These are phyloP conservation scores for Termitomyces sp. DNA, from an alignment of 768 basidiomycete genomes.

Conservation along the genomic window DNA sequence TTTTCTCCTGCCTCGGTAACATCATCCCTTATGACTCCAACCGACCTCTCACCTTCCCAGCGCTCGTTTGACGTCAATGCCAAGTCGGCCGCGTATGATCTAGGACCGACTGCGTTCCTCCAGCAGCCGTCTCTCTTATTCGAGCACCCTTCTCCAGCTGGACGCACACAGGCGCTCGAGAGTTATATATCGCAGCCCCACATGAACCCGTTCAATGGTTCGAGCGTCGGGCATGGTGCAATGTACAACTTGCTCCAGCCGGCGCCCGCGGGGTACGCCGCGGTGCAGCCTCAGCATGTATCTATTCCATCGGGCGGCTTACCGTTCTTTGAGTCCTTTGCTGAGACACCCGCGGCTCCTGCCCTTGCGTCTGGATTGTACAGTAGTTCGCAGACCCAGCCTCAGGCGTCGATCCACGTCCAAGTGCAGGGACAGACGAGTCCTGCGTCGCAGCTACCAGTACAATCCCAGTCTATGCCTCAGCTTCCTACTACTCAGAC, in stretches of 20 bases:
- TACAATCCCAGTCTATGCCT: background rate
- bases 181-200: conserved; percentile 9
- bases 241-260: conserved; percentile 2
- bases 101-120: conserved; percentile 29
- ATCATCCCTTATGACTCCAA: conserved; percentile 68
- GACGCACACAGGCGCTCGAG: conserved; percentile 12
- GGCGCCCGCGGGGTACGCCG: background rate
- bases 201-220: background rate
- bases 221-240: background rate
- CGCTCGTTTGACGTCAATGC: conserved; percentile 51
- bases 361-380: conserved; percentile 22
- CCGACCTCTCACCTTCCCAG: conserved; percentile 66
- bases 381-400: conserved; percentile 1
- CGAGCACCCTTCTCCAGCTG: conserved; percentile 26
- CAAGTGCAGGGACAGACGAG: background rate
- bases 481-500: background rate
- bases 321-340: conserved; percentile 50
- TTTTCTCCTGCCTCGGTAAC: conserved; percentile 70
- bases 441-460: background rate
- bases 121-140: conserved; percentile 35
- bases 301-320: conserved; percentile 17
- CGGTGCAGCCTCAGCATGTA: conserved; percentile 14
- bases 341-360: conserved; percentile 25
- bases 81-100: conserved; percentile 45
- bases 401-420: background rate